phyloP scores from a whole-genome alignment of 1,284 basidiomycete species.

The Trichosporon sp. region DNA sequence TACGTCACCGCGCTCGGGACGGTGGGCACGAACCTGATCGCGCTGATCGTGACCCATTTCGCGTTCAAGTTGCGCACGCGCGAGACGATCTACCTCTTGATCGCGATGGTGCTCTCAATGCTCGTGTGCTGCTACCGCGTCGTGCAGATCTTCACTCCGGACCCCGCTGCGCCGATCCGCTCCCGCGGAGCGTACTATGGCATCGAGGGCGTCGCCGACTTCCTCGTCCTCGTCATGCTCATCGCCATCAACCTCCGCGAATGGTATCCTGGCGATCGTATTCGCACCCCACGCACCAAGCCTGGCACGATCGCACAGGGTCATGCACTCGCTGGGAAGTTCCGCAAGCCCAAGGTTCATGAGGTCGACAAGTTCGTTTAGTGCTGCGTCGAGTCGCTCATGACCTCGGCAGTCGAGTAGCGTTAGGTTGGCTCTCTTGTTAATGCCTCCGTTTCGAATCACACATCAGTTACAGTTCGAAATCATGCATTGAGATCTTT shows the following conservation, averaged over 20 bases:
- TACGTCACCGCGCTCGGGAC: constrained; percentile 35
- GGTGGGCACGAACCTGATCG: constrained; percentile 31
- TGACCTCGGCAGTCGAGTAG: neutral
- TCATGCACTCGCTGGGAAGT: neutral
- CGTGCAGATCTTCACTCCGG: constrained; percentile 31
- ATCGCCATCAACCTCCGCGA: constrained; percentile 26
- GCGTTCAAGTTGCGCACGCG: constrained; percentile 24
- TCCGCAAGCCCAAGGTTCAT: constrained; percentile 2
- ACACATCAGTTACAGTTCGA: too few species aligned
- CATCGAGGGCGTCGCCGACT: constrained; percentile 30
- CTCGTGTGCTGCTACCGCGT: constrained; percentile 34
- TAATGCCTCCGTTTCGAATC: too few species aligned
- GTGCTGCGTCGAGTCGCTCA: neutral
- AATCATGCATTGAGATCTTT: too few species aligned
- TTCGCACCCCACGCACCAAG: neutral
- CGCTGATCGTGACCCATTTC: constrained; percentile 35
- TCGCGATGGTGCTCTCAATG: constrained; percentile 27
- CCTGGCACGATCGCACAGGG: neutral
- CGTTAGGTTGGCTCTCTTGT: too few species aligned
- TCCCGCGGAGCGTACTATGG: constrained; percentile 36
- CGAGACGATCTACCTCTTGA: constrained; percentile 27
- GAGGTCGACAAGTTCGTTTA: constrained; percentile 4
- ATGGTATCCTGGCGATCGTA: constrained; percentile 24
- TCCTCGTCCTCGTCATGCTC: constrained; percentile 18
- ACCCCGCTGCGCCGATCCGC: constrained; percentile 27